Evolutionary conservation across 2,329 filamentous ascomycete species (phyloP).

Genomic region (Fusarium albosuccineum): DNA sequence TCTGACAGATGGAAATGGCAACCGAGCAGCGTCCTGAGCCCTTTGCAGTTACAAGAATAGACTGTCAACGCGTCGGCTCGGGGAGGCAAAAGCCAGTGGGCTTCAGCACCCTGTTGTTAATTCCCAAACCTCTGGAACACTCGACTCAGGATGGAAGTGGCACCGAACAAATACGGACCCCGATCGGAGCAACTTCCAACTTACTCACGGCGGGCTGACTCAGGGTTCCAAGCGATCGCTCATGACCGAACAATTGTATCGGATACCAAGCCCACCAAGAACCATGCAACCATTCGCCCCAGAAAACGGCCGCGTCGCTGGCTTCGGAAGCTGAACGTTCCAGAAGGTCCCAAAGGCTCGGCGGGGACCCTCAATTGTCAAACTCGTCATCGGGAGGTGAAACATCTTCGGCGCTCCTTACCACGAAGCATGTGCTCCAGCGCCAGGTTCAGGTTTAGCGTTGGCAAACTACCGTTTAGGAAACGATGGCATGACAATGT

Average conservation of each 20-base stretch:
- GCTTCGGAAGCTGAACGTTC: constrained; percentile 41
- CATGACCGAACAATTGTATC: neutral
- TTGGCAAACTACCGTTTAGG: neutral
- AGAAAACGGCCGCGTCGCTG: constrained; percentile 31
- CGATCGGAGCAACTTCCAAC: constrained; percentile 34
- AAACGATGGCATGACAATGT: constrained; percentile 27
- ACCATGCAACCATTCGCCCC: constrained; percentile 30
- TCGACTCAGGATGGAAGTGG: constrained; percentile 38
- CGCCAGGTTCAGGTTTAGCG: constrained; percentile 23
- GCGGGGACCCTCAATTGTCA: constrained; percentile 29
- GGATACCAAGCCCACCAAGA: constrained; percentile 8
- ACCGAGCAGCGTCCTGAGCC: constrained; percentile 43
- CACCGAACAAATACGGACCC: constrained; percentile 34
- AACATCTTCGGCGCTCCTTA: constrained; percentile 40
- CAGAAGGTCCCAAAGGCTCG: constrained; percentile 43
- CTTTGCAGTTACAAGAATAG: constrained; percentile 21
- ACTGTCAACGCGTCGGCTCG: constrained; percentile 21
- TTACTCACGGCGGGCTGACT: constrained; percentile 13
- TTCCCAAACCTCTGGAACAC: constrained; percentile 41
- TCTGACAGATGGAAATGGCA: constrained; percentile 17
- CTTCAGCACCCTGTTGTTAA: constrained; percentile 27
- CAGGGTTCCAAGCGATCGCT: neutral
- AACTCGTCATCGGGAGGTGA: constrained; percentile 37
- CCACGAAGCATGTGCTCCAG: constrained; percentile 29
- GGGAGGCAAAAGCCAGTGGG: constrained; percentile 14